phyloP scores from a whole-genome alignment of 2,329 filamentous ascomycete species.

The Nothopassalora personata region DNA sequence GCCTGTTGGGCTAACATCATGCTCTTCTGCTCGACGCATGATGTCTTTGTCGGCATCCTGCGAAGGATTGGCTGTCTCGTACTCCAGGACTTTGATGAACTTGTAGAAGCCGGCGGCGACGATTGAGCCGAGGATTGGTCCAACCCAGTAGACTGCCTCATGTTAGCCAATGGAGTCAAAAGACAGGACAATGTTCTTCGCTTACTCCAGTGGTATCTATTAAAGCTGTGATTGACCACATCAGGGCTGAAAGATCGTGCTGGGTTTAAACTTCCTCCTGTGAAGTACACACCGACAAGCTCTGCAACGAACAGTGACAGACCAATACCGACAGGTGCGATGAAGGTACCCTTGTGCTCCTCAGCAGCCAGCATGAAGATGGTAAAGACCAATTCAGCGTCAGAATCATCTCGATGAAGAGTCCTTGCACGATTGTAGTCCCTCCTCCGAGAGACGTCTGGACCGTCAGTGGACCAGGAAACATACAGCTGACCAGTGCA shows the following conservation, averaged over 20 bases:
- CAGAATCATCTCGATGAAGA: constrained; percentile 35
- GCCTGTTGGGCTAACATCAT: not conserved
- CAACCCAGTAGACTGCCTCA: constrained; percentile 21
- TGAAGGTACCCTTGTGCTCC: constrained; percentile 32
- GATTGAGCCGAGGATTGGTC: constrained; percentile 27
- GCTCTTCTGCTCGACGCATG: not conserved
- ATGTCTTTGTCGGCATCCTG: constrained; percentile 8
- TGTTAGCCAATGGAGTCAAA: not conserved
- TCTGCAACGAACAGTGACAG: constrained; percentile 25
- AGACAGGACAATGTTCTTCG: not conserved
- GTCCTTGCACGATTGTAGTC: constrained; percentile 33
- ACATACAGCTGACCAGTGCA: constrained; percentile 31
- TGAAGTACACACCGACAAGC: constrained; percentile 25
- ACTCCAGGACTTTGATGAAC: constrained; percentile 30
- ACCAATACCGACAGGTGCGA: constrained; percentile 25
- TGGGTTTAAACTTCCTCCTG: constrained; percentile 32
- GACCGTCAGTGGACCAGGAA: constrained; percentile 34
- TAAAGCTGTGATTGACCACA: constrained; percentile 27
- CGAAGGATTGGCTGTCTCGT: constrained; percentile 30
- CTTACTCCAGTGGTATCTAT: constrained; percentile 30
- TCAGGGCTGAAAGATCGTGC: constrained; percentile 31
- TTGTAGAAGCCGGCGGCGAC: constrained; percentile 31
- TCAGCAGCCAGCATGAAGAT: constrained; percentile 35
- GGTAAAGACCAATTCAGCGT: constrained; percentile 30
- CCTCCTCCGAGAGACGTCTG: constrained; percentile 30